These are phyloP conservation scores for Scleromitrula shiraiana DNA, from an alignment of 2,329 filamentous ascomycete genomes.

Conservation along the genomic window DNA sequence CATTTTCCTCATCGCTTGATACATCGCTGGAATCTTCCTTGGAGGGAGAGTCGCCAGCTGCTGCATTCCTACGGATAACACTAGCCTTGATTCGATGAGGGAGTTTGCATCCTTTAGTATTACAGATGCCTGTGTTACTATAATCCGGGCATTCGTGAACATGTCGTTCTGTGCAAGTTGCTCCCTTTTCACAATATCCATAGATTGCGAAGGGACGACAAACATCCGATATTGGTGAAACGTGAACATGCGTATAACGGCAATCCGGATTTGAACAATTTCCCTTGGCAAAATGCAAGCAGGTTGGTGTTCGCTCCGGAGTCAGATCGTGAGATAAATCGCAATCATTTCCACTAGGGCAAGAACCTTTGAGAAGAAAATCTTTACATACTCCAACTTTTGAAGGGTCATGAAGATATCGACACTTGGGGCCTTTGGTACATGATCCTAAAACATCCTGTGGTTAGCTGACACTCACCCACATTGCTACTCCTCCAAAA, in stretches of 20 bases:
- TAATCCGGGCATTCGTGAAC: conserved; percentile 92
- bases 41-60: conserved; percentile 33
- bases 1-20: conserved; percentile 65
- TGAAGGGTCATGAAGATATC: conserved; percentile 72
- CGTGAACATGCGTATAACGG: conserved; percentile 76
- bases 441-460: conserved; percentile 61
- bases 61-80: conserved; percentile 58
- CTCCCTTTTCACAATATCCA: conserved; percentile 83
- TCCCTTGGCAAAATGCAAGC: conserved; percentile 82
- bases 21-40: conserved; percentile 56
- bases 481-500: conserved; percentile 17
- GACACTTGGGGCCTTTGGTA: conserved; percentile 70
- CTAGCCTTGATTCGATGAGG: conserved; percentile 84
- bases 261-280: conserved; percentile 83
- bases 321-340: conserved; percentile 84
- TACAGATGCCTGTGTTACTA: conserved; percentile 82
- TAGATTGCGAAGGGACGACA: conserved; percentile 78
- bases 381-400: conserved; percentile 90
- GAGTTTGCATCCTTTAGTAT: conserved; percentile 71
- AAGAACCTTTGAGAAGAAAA: conserved; percentile 71
- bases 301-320: conserved; percentile 77
- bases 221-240: conserved; percentile 68
- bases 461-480: conserved; percentile 28
- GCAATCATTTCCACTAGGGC: conserved; percentile 69
- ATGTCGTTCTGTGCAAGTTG: conserved; percentile 71